Evolutionary conservation across 768 basidiomycete species (phyloP).

Genomic region (Mrakia blollopis): DNA sequence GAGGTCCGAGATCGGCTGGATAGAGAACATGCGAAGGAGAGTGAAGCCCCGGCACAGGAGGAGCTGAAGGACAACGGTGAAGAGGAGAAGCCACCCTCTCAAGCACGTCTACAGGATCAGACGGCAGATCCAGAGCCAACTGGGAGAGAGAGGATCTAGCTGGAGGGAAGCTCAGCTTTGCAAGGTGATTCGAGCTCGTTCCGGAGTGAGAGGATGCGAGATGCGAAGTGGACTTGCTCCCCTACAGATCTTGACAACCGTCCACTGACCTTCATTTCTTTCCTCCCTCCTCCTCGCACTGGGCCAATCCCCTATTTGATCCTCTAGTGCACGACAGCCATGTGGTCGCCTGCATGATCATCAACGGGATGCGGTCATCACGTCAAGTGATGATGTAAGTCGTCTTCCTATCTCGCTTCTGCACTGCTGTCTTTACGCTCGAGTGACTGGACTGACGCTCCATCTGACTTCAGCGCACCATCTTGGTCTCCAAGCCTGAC

Average conservation of each 20-base stretch:
- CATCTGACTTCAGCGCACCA: slow-evolving; percentile 55
- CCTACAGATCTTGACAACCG: not conserved
- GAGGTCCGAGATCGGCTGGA: slow-evolving; percentile 34
- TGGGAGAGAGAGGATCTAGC: slow-evolving; percentile 1
- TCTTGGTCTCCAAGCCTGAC: slow-evolving; percentile 84
- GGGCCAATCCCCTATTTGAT: slow-evolving; percentile 71
- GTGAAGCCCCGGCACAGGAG: not conserved
- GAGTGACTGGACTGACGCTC: not conserved
- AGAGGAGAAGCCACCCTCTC: not conserved
- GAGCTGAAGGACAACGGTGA: not conserved
- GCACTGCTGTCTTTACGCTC: not conserved
- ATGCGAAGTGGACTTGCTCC: not conserved
- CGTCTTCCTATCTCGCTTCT: not conserved
- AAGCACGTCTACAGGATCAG: slow-evolving; percentile 8
- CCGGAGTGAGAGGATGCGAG: not conserved
- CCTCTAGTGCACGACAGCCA: slow-evolving; percentile 59
- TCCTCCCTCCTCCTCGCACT: slow-evolving; percentile 68
- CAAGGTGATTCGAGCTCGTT: not conserved
- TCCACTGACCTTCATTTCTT: not conserved
- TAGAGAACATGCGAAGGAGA: slow-evolving; percentile 24
- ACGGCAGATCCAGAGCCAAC: slow-evolving; percentile 3
- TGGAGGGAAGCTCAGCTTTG: slow-evolving; percentile 7
- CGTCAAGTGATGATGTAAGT: slow-evolving; percentile 75
- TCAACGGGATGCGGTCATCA: slow-evolving; percentile 92
- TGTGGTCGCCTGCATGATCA: slow-evolving; percentile 91